These are phyloP conservation scores for Dissophora ornata DNA, from an alignment of 192 early-diverging fungal species.

Conservation along the genomic window DNA sequence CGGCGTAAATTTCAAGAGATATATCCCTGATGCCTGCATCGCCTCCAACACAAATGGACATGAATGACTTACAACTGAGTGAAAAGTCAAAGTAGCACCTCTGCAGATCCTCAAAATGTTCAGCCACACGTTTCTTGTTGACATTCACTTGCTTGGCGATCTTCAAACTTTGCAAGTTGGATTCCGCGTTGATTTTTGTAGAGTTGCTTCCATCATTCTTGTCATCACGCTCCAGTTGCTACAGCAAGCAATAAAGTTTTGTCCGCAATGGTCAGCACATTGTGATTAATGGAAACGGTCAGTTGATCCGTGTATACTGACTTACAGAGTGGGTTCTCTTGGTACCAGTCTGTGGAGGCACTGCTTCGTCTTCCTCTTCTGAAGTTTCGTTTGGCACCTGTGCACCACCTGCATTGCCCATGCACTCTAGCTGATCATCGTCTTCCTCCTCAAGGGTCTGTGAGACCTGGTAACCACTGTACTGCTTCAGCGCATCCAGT, in stretches of 20 bases:
- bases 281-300: too few species aligned
- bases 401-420: conserved; percentile 19
- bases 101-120: conserved; percentile 79
- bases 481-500: conserved; percentile 44
- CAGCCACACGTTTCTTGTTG: conserved; percentile 61
- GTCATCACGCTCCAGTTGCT: conserved; percentile 42
- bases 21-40: too few species aligned
- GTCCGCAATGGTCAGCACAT: neutral
- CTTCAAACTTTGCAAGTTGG: conserved; percentile 16
- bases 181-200: conserved; percentile 12
- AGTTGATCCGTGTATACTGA: too few species aligned
- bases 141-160: conserved; percentile 41
- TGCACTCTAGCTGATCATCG: conserved; percentile 30
- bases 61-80: conserved; percentile 47
- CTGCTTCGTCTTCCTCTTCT: conserved; percentile 53
- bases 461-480: conserved; percentile 14
- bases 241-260: neutral
- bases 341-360: conserved; percentile 33
- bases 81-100: conserved; percentile 77
- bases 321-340: conserved; percentile 54
- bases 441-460: conserved; percentile 44
- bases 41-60: too few species aligned
- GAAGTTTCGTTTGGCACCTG: conserved; percentile 52
- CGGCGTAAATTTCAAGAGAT: too few species aligned
- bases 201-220: conserved; percentile 19